phyloP scores from a whole-genome alignment of 2,329 filamentous ascomycete genomes.

The Thermoascus crustaceus region DNA sequence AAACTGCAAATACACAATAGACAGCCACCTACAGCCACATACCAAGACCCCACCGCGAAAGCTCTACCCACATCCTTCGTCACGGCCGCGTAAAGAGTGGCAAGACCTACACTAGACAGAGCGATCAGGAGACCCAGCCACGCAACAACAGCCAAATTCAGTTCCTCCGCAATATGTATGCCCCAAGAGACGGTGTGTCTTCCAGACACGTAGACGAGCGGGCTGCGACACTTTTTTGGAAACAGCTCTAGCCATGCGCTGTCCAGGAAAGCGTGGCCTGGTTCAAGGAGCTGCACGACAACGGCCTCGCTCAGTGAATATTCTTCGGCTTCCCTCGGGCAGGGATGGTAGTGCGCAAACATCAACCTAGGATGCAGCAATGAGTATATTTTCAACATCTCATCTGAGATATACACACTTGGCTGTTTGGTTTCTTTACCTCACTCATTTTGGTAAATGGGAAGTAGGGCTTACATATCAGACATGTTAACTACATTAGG shows the following conservation, averaged over 20 bases:
- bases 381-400: too few relatives aligned
- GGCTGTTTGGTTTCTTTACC: too few relatives aligned
- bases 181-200: not conserved
- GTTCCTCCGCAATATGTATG: constrained; percentile 1
- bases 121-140: not conserved
- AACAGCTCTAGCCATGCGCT: constrained; percentile 1
- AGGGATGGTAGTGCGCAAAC: constrained; percentile 1
- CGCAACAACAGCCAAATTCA: not conserved
- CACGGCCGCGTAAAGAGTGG: not conserved
- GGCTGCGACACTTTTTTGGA: constrained; percentile 2
- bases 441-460: too few relatives aligned
- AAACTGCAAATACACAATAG: not conserved
- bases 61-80: not conserved
- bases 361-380: too few relatives aligned
- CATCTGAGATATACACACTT: too few relatives aligned
- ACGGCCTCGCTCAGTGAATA: not conserved
- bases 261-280: constrained; percentile 1
- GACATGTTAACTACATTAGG: too few relatives aligned
- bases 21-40: not conserved
- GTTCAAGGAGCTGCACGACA: not conserved
- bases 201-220: not conserved
- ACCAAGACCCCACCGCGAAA: not conserved
- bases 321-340: not conserved
- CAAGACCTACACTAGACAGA: not conserved
- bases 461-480: too few relatives aligned